Base-by-base conservation (phyloP, 345 rosid species). In the Raphanus sativus region DNA sequence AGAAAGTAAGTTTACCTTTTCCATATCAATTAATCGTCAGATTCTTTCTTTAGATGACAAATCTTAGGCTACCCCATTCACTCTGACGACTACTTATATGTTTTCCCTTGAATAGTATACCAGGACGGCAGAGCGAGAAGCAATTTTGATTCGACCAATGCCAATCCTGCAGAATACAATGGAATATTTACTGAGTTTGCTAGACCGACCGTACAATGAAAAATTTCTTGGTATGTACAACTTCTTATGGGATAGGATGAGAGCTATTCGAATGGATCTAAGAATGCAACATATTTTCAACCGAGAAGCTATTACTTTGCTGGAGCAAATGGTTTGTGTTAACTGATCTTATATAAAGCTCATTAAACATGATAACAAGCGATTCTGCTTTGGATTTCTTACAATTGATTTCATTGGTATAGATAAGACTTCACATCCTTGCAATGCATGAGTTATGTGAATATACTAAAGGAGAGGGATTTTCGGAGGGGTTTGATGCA, bases 211-310 rank as follows among this genome's bases (percentile, higher is more conserved):
- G 66, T 92, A 92, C 65, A 86, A 88, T 79, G 87, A 88, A 67
- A 82, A 85, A 66, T 90, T 95, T 84, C 96, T 95, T 66, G 89
- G 94, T 83, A 77, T 87, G 75, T 92, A 92, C 76, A 95, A 95
- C 81, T 95, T 95, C 76, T 82, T 95, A 65, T 95, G 99, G 99
- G 99, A 95, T 84, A 87, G 99, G 83, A 92, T 95, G 98, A 89
- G 99, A 84, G 97, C 98, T 60, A 84, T 95, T 60, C 88, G 98
- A 65, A 91, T 95, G 97, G 99, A 95, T 77, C 86, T 95, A 77
- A 80, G 99, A 83, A 95, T 92, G 98, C 98, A 92, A 75, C 99
- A 95, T 80, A 92, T 92, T 70, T 95, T 95, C 78, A 87, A 89
- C 79, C 76, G 71, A 77, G 91, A 85, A 76, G 90, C 98, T 69